A percentile compares a stretch with the other conserved stretches of the same genome.
Evolutionary conservation across 139 green algal species (phyloP).

Genomic region (Chara braunii): DNA sequence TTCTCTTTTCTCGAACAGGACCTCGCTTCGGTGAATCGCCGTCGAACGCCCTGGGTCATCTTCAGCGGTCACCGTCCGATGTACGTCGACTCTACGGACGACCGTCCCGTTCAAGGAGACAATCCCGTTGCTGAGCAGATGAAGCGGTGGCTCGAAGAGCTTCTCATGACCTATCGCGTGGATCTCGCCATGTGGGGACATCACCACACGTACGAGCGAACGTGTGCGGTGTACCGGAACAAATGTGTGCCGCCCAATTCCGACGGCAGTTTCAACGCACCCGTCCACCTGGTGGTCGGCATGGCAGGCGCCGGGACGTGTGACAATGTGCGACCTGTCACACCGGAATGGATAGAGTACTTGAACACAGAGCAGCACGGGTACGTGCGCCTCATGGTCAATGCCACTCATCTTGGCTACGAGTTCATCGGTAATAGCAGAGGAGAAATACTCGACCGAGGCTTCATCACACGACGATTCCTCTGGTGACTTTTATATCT

Average conservation of each 20-base stretch:
- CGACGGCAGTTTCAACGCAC: conserved; percentile 33
- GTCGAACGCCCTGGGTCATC: conserved; percentile 65
- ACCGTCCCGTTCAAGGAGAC: conserved; percentile 46
- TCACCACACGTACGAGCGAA: conserved; percentile 65
- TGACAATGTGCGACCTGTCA: conserved; percentile 4
- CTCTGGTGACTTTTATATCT: too few species aligned
- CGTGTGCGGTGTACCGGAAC: conserved; percentile 49
- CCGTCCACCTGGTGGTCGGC: conserved; percentile 20
- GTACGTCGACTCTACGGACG: conserved; percentile 69
- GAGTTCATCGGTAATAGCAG: too few species aligned
- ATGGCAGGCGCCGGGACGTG: conserved; percentile 8
- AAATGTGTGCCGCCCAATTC: conserved; percentile 22
- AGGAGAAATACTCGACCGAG: too few species aligned
- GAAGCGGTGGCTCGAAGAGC: not conserved
- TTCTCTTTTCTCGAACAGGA: conserved; percentile 48
- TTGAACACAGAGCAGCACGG: conserved; percentile 10
- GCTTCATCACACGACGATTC: too few species aligned
- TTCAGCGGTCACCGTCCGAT: conserved; percentile 66
- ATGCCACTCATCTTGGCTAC: too few species aligned
- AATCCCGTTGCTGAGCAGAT: not conserved
- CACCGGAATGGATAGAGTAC: conserved; percentile 12
- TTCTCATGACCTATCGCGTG: conserved; percentile 38
- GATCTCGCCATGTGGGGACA: conserved; percentile 60
- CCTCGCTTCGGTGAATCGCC: conserved; percentile 60
- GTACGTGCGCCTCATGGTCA: conserved; percentile 6